phyloP scores from a whole-genome alignment of 148 eudicot genomes.

The Cornus florida region DNA sequence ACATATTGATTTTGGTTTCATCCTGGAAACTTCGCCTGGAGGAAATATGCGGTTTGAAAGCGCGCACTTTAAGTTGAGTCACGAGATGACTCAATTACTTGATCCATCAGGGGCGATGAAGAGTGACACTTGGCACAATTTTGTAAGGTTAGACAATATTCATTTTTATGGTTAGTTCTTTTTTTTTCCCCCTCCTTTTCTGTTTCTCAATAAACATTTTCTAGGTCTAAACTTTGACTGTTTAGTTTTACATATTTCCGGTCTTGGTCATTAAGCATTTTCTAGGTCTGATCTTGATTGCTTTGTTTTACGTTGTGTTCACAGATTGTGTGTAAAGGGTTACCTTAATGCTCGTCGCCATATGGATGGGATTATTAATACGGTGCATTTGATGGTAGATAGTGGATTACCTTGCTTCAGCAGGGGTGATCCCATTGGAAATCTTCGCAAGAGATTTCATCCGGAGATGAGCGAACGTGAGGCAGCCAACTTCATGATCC shows the following conservation, averaged over 20 bases:
- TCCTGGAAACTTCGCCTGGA: constrained; percentile 97
- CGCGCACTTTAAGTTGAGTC: constrained; percentile 97
- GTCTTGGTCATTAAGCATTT: neutral
- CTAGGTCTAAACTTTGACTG: too few relatives aligned
- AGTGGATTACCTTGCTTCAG: constrained; percentile 99
- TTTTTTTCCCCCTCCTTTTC: neutral
- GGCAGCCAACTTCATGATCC: constrained; percentile 95
- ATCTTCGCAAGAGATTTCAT: constrained; percentile 88
- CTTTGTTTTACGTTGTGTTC: constrained; percentile 9
- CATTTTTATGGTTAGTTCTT: neutral
- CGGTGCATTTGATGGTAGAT: constrained; percentile 86
- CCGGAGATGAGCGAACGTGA: constrained; percentile 97
- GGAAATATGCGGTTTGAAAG: constrained; percentile 97
- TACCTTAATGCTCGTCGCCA: constrained; percentile 92
- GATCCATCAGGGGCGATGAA: constrained; percentile 98
- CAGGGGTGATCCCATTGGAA: constrained; percentile 92
- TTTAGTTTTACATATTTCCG: too few relatives aligned
- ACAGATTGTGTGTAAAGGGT: constrained; percentile 94
- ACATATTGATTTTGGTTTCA: constrained; percentile 97
- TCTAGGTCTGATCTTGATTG: neutral
- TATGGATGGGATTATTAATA: constrained; percentile 95
- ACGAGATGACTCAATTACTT: constrained; percentile 98
- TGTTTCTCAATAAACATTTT: neutral
- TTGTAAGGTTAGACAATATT: constrained; percentile 60
- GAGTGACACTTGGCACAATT: constrained; percentile 89